These are phyloP conservation scores for Tetragonia tetragonoides DNA, from an alignment of 148 eudicot species.

Conservation along the genomic window DNA sequence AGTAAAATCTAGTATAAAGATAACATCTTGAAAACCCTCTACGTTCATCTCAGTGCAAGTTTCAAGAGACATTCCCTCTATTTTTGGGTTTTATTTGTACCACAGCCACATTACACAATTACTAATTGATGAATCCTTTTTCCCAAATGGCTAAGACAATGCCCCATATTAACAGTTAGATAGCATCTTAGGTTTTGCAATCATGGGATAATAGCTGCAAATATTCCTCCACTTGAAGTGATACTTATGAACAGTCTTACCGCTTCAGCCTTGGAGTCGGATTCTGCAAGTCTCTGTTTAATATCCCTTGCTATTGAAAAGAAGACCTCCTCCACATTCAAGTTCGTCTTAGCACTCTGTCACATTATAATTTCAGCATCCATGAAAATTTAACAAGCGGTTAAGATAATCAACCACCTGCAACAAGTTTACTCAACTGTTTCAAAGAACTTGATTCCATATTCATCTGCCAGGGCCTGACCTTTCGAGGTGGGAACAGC, in stretches of 20 bases:
- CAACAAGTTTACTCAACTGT: slow-evolving; percentile 62
- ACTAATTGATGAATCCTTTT: no score
- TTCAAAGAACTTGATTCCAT: slow-evolving; percentile 90
- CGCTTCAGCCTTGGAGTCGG: slow-evolving; percentile 75
- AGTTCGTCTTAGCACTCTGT: slow-evolving; percentile 93
- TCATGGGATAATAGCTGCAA: not conserved
- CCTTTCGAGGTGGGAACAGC: slow-evolving; percentile 91
- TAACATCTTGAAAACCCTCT: no score
- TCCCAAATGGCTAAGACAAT: no score
- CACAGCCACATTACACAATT: no score
- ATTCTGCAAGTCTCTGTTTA: slow-evolving; percentile 86
- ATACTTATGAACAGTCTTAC: slow-evolving; percentile 40
- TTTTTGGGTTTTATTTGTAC: no score
- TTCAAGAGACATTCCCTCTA: no score
- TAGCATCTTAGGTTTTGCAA: slow-evolving; percentile 22
- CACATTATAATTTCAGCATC: slow-evolving; percentile 19
- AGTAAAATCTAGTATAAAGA: no score
- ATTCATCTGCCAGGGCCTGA: slow-evolving; percentile 94
- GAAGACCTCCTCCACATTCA: slow-evolving; percentile 92
- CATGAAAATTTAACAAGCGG: slow-evolving; percentile 6
- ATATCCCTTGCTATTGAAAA: slow-evolving; percentile 89
- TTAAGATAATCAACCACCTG: slow-evolving; percentile 2
- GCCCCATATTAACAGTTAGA: no score
- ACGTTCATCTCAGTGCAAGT: no score
- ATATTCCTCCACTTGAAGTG: no score